Evolutionary conservation across 768 basidiomycete species (phyloP), one percentile per base, ranked within the genome.

Genomic region (Suillus spraguei): DNA sequence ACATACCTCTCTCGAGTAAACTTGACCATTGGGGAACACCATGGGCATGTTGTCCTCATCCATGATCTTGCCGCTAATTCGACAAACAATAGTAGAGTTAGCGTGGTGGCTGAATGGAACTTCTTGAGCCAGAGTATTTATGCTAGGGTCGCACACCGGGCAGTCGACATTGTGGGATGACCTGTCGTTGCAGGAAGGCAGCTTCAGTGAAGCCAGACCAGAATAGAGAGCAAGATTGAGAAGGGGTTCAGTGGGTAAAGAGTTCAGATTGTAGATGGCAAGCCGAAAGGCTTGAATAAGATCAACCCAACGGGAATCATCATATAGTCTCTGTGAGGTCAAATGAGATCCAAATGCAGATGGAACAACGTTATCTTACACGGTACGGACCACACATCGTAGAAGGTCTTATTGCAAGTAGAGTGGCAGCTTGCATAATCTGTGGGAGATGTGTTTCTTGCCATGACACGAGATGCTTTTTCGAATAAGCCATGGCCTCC

Each of bases 51-150:
- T 96, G 72, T 95, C 88, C 67, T 88, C 95, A 69, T 97, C 92
- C 90, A 99, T 97, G 62, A 99, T 95, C 73, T 89, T 88, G 32
- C 97, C 95, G 66, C 86, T 94, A 70, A 98, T 83, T 60, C 87
- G 78, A 72, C 97, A 99, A 17, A 99, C 96, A 61, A 99, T 93
- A 0, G 94, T 97, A 24, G 95, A 97, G 71, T 97, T 98, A 46
- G 90, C 88, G 73, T 99, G 95, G 77, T 99, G 96, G 68, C 92
- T 93, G 72, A 85, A 88, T 1, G 97, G 96, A 0, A 98, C 94
- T 66, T 95, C 92, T 62, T 83, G 80, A 14, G 92, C 94, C 9
- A 99, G 85, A 64, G 84, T 81, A 24, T 89, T 88, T 10, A 96
- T 80, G 28, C 88, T 87, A 2, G 85, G 76, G 44, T 94, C 92